Base-by-base conservation (phyloP, 352 stramenopile genomes). In the Poterioochromonas sp. region DNA sequence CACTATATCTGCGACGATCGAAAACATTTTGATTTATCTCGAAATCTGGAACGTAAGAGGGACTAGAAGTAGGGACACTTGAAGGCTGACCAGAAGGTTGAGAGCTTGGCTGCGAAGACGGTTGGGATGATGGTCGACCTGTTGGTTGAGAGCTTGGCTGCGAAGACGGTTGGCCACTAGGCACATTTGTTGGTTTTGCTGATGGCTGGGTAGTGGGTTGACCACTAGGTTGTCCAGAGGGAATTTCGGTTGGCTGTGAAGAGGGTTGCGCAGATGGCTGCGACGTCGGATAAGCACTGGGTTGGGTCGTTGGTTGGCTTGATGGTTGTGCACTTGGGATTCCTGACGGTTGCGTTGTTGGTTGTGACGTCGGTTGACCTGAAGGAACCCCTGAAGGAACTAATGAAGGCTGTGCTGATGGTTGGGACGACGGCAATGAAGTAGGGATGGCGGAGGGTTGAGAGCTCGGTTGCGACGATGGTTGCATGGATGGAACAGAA, bases 91-190 rank as follows among this genome's bases (percentile, higher is more conserved):
- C 62, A 71, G 58, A 35, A 8, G 58, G 58, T 34, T 68, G 58
- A 71, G 11, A 8, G 35, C 11, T 49, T 44, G 62, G 62, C 34
- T 71, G 62, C 2, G 11, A 11, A n/a, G 62, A 35, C 40, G 62
- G 62, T 32, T 71, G 62, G 40, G 8, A 11, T 47, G 62, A 49
- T 71, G 62, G 62, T 49, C 40, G 62, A 11, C 3, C 15, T n/a
- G 62, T 71, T 71, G 65, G 62, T 71, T 74, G 65, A 0, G 1
- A 34, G 5, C 37, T 73, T 18, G 73, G 73, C 39, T 73, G 60
- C 1, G 5, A 11, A n/a, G 47, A 54, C 18, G 73, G 73, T 32
- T 63, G 39, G 1, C 8, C 26, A 29, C 3, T 51, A 5, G 73
- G 73, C 20, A 49, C 8, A 40, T 0, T 3, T 40, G 73, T 44